Percentiles rank a stretch among this genome's conserved stretches.
phyloP scores from a whole-genome alignment of 1,284 basidiomycete genomes.

The Ustanciosporium gigantosporum region DNA sequence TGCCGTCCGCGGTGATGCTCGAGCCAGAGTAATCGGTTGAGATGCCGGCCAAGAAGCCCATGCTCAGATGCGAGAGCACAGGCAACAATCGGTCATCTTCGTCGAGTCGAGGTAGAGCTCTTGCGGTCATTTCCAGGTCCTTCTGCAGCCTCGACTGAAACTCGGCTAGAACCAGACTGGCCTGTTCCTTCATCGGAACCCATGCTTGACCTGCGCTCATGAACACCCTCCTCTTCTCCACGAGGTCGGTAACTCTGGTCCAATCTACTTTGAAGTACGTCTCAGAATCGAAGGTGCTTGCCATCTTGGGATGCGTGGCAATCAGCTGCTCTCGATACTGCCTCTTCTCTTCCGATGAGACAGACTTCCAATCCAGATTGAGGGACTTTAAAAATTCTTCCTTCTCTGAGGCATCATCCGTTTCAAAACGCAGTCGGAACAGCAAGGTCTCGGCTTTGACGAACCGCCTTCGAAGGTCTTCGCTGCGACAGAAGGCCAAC shows the following conservation, averaged over 20 bases:
- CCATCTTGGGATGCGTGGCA: slow-evolving; percentile 46
- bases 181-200: slow-evolving; percentile 79
- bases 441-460: slow-evolving; percentile 84
- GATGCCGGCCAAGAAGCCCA: slow-evolving; percentile 90
- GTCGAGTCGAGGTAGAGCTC: slow-evolving; percentile 86
- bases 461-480: slow-evolving; percentile 86
- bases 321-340: slow-evolving; percentile 67
- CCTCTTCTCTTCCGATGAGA: slow-evolving; percentile 69
- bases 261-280: slow-evolving; percentile 78
- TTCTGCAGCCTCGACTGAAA: slow-evolving; percentile 77
- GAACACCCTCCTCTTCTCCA: slow-evolving; percentile 81
- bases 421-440: slow-evolving; percentile 82
- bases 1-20: slow-evolving; percentile 63
- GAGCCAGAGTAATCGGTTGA: slow-evolving; percentile 73
- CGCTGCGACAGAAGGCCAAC: slow-evolving; percentile 92
- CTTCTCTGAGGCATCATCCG: slow-evolving; percentile 70
- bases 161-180: slow-evolving; percentile 85
- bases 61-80: slow-evolving; percentile 87
- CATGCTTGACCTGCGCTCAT: slow-evolving; percentile 84
- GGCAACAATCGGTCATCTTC: slow-evolving; percentile 91
- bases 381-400: slow-evolving; percentile 75
- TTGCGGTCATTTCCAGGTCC: slow-evolving; percentile 86
- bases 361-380: slow-evolving; percentile 78
- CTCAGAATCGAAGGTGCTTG: slow-evolving; percentile 64
- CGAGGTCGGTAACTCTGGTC: slow-evolving; percentile 90